These are phyloP conservation scores for Lichtheimia ornata DNA, from an alignment of 371 early-diverging fungal genomes.

Conservation along the genomic window DNA sequence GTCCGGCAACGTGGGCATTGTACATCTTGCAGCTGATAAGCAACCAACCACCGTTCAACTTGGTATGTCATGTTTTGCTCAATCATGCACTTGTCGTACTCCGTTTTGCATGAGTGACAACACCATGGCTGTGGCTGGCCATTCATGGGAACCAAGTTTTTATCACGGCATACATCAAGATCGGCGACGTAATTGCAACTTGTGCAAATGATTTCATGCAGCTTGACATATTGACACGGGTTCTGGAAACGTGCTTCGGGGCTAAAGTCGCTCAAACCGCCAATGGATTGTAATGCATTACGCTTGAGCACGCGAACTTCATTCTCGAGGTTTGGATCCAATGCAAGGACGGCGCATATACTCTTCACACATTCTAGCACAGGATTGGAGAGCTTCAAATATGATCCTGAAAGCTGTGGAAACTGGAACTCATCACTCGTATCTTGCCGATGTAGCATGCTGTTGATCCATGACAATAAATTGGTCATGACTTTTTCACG, in stretches of 20 bases:
- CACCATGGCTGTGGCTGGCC: constrained; percentile 42
- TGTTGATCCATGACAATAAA: constrained; percentile 48
- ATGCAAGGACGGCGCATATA: constrained; percentile 68
- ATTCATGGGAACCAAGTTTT: constrained; percentile 59
- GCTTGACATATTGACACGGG: constrained; percentile 75
- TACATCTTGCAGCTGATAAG: constrained; percentile 88
- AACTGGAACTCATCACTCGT: constrained; percentile 47
- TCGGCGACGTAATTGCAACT: constrained; percentile 84
- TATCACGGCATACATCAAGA: constrained; percentile 89
- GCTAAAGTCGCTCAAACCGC: constrained; percentile 79
- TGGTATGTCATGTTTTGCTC: constrained; percentile 79
- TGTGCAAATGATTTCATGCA: constrained; percentile 85
- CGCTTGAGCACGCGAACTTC: constrained; percentile 73
- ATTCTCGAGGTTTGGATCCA: constrained; percentile 68
- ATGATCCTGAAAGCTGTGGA: constrained; percentile 73
- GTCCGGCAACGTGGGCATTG: constrained; percentile 79
- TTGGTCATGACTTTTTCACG: constrained; percentile 49
- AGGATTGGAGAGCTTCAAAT: constrained; percentile 59
- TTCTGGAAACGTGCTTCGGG: constrained; percentile 72
- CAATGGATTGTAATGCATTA: constrained; percentile 71
- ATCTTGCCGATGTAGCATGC: constrained; percentile 27
- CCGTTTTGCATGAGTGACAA: constrained; percentile 71
- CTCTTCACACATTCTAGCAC: constrained; percentile 82
- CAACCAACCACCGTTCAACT: constrained; percentile 57
- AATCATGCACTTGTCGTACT: constrained; percentile 73